Conservation (phyloP, 2,329 filamentous ascomycete species). For the Penicillium sp. region DNA sequence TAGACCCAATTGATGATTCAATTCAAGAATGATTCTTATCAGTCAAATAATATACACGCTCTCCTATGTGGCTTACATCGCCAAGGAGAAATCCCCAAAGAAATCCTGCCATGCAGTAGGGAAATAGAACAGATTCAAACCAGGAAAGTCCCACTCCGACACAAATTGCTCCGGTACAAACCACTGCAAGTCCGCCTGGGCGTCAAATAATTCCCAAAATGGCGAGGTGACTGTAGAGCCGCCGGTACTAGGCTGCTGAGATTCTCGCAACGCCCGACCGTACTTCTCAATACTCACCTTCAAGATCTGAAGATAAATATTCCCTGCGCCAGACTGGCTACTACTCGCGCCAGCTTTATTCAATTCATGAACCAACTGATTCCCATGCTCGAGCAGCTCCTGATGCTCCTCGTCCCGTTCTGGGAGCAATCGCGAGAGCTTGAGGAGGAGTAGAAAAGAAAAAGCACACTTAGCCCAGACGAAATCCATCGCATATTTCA, state of each 20-base stretch:
- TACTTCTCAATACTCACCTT: slow-evolving; percentile 57
- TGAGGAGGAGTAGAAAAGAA: slow-evolving; percentile 60
- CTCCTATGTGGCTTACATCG: slow-evolving; percentile 18
- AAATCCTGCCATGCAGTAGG: slow-evolving; percentile 54
- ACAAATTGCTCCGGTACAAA: slow-evolving; percentile 61
- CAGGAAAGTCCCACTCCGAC: slow-evolving; percentile 63
- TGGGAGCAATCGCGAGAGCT: slow-evolving; percentile 55
- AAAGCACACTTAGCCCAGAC: slow-evolving; percentile 64
- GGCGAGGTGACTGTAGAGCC: slow-evolving; percentile 25
- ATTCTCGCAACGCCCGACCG: slow-evolving; percentile 49
- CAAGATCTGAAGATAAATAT: slow-evolving; percentile 56
- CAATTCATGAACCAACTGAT: slow-evolving; percentile 49
- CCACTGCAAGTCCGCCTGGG: slow-evolving; percentile 55
- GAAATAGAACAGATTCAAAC: slow-evolving; percentile 56
- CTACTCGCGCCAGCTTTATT: slow-evolving; percentile 35
- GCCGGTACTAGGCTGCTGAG: slow-evolving; percentile 23
- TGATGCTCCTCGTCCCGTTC: slow-evolving; percentile 45
- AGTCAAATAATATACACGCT: background rate
- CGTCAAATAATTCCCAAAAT: slow-evolving; percentile 41
- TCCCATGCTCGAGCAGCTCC: slow-evolving; percentile 49
- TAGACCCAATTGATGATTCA: background rate
- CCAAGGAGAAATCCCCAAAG: slow-evolving; percentile 50
- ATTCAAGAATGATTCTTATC: background rate
- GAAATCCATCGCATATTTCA: slow-evolving; percentile 61
- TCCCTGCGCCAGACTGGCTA: slow-evolving; percentile 46